Conservation (phyloP, 148 eudicot genomes). For the Nyssa sinensis region DNA sequence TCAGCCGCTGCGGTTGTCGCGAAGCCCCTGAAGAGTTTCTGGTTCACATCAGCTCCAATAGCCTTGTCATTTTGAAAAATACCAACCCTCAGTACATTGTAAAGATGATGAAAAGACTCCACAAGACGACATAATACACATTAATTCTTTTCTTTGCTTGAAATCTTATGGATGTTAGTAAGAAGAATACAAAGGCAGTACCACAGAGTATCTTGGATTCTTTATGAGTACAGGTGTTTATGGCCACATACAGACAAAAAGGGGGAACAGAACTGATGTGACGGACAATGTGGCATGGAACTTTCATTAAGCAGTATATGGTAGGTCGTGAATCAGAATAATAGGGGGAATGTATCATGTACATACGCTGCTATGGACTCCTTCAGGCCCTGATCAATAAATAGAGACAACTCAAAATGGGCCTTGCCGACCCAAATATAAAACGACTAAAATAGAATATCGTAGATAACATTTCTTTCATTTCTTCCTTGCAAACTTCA, state of each 20-base stretch:
- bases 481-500: not conserved
- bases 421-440: conserved; percentile 20
- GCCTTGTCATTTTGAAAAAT: conserved; percentile 37
- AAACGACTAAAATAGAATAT: conserved; percentile 13
- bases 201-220: conserved; percentile 12
- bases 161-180: not conserved
- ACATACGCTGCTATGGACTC: conserved; percentile 14
- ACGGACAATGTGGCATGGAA: conserved; percentile 22
- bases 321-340: conserved; percentile 4
- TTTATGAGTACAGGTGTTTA: conserved; percentile 6
- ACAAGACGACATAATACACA: not conserved
- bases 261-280: conserved; percentile 23
- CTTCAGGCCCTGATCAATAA: conserved; percentile 22
- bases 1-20: conserved; percentile 78
- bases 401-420: conserved; percentile 37
- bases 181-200: not conserved
- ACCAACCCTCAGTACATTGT: conserved; percentile 18
- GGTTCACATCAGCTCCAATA: conserved; percentile 89
- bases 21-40: conserved; percentile 76
- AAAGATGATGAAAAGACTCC: conserved; percentile 4
- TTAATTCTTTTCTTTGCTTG: not conserved
- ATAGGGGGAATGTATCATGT: conserved; percentile 23
- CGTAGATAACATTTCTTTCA: not conserved
- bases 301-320: conserved; percentile 4
- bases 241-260: conserved; percentile 13